Percentiles rank a stretch among this genome's conserved stretches.
phyloP scores from a whole-genome alignment of 805 yeast species.

The Jamesozyma piceae region DNA sequence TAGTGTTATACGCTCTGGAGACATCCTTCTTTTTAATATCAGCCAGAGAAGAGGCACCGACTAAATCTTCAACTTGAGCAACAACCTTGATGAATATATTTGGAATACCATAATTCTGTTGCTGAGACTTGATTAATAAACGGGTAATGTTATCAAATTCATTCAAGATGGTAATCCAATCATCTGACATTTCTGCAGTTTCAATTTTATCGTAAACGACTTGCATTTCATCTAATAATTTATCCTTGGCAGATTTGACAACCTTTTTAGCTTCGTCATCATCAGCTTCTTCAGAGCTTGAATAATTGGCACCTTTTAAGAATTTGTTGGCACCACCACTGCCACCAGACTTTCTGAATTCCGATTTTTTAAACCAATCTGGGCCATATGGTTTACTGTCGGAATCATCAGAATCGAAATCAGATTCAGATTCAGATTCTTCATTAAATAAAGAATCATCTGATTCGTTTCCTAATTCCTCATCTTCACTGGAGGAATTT shows the following conservation, averaged over 20 bases:
- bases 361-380: conserved; percentile 36
- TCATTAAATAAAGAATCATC: conserved; percentile 31
- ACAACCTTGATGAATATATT: conserved; percentile 57
- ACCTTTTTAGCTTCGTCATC: conserved; percentile 74
- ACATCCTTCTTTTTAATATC: conserved; percentile 75
- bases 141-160: conserved; percentile 76
- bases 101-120: conserved; percentile 69
- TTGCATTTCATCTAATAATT: conserved; percentile 79
- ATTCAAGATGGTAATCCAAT: conserved; percentile 66
- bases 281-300: conserved; percentile 39
- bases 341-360: conserved; percentile 30
- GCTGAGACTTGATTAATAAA: conserved; percentile 55
- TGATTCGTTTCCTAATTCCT: conserved; percentile 26
- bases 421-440: conserved; percentile 31
- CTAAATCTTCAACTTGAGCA: conserved; percentile 61
- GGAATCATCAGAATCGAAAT: conserved; percentile 29
- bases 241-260: conserved; percentile 89
- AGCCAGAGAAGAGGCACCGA: conserved; percentile 45
- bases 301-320: conserved; percentile 29
- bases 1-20: conserved; percentile 77
- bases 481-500: conserved; percentile 17
- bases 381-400: conserved; percentile 38
- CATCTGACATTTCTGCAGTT: conserved; percentile 55
- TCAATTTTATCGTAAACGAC: conserved; percentile 57
- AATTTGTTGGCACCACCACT: conserved; percentile 26